Base-by-base conservation (phyloP, 345 rosid genomes). In the Gossypium turneri region DNA sequence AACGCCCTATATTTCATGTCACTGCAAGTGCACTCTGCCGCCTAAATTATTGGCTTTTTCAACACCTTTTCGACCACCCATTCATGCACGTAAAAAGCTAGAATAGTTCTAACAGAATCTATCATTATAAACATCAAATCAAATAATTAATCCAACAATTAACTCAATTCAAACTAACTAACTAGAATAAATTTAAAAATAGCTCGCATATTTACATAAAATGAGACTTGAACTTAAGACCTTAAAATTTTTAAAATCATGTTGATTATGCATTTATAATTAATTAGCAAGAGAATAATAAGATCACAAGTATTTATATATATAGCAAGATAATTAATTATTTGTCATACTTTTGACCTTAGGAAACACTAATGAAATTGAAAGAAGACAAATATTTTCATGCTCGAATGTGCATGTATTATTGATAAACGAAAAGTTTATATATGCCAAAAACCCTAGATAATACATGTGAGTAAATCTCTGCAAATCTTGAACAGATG, bases 391-490 rank as follows among this genome's bases (percentile, higher is more conserved):
- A 34, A 34, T 34, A 5, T 34, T 34, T 34, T 34, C 41, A 34
- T 5, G 41, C 41, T 34, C 6, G 41, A 34, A 34, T 34, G 41
- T 34, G 41, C 41, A 34, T 34, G 41, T 51, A 51, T 51, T 62
- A 57, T 57, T 57, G 12, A n/a, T 5, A 27, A 50, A 52, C 9
- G 41, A 29, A 17, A 52, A 29, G 45, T 9, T n/a, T 15, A 13
- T 17, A 53, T 53, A 2, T 13, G 41, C 15, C 25, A 48, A 19
- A 34, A 62, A 48, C 12, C 44, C 34, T 74, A 57, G 25, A 58
- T 25, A 67, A 61, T 68, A 67, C 79, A 75, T 24, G 79, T 43
- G 55, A 48, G 72, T 41, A 72, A 74, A 68, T 50, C 65, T 52
- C 20, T 45, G 47, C 48, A 4, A 3, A 70, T 70, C 73, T 1